Percentiles rank a stretch among this genome's conserved stretches.
Evolutionary conservation across 768 basidiomycete genomes (phyloP).

Genomic region (Tricholoma bakamatsutake): DNA sequence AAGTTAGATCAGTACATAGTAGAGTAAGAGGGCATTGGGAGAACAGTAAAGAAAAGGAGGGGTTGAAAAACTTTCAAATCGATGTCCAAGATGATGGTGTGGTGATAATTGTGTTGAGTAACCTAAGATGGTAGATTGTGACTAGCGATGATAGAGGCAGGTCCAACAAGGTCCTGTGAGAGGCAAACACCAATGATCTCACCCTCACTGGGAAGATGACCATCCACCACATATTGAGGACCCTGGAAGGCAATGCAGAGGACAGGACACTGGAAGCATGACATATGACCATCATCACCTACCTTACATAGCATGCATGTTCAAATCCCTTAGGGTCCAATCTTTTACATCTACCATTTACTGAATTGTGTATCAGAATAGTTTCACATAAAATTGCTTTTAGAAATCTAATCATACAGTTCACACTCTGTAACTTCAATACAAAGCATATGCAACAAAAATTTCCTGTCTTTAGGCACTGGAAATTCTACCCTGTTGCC

Average conservation of each 20-base stretch:
- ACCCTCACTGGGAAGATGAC: background rate
- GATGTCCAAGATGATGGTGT: background rate
- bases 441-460: too few relatives aligned
- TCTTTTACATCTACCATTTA: too few relatives aligned
- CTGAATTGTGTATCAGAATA: too few relatives aligned
- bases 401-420: too few relatives aligned
- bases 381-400: too few relatives aligned
- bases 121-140: background rate
- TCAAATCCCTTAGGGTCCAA: too few relatives aligned
- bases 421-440: too few relatives aligned
- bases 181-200: background rate
- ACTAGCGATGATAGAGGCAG: background rate
- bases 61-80: background rate
- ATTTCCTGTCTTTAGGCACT: too few relatives aligned
- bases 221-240: background rate
- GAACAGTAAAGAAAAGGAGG: background rate
- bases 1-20: background rate
- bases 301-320: too few relatives aligned
- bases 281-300: too few relatives aligned
- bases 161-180: background rate
- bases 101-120: background rate
- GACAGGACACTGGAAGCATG: background rate
- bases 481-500: too few relatives aligned
- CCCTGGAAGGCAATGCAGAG: background rate
- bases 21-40: background rate